Evolutionary conservation across 2,329 filamentous ascomycete genomes (phyloP).

Genomic region (Fusarium anthophilum): DNA sequence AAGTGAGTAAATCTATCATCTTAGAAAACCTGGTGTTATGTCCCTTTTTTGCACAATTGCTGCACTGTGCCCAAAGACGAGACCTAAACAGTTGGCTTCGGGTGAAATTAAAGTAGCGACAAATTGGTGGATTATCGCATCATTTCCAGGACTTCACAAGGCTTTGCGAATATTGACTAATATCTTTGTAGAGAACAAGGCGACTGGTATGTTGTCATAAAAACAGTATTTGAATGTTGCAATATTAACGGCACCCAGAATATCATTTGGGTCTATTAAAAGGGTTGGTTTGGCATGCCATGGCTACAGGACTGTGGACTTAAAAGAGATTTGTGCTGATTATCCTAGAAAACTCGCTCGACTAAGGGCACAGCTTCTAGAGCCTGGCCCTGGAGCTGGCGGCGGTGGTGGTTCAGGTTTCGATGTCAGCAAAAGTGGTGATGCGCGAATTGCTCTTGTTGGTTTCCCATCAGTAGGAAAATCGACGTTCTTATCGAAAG

Average conservation of each 20-base stretch:
- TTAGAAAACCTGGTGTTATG: background rate
- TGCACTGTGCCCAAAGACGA: background rate
- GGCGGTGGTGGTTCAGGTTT: slow-evolving; percentile 85
- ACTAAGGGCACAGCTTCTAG: slow-evolving; percentile 90
- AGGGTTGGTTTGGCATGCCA: slow-evolving; percentile 69
- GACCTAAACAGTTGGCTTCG: background rate
- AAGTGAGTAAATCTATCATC: slow-evolving; percentile 67
- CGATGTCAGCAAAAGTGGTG: slow-evolving; percentile 94
- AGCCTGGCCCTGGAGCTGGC: slow-evolving; percentile 83
- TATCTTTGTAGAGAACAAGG: slow-evolving; percentile 86
- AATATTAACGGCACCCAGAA: slow-evolving; percentile 64
- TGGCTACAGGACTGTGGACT: background rate
- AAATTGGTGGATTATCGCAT: background rate
- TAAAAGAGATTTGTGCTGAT: background rate
- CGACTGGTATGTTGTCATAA: slow-evolving; percentile 76
- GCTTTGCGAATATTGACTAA: slow-evolving; percentile 2
- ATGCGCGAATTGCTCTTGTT: slow-evolving; percentile 95
- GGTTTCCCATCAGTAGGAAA: slow-evolving; percentile 99
- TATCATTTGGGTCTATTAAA: slow-evolving; percentile 98
- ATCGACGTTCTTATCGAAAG: slow-evolving; percentile 98
- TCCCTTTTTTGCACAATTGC: background rate
- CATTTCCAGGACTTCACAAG: background rate
- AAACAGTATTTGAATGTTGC: background rate
- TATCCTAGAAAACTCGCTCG: slow-evolving; percentile 86
- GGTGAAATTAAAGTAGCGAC: background rate